phyloP scores from a whole-genome alignment of 805 yeast species.

The Pichia kluyveri region DNA sequence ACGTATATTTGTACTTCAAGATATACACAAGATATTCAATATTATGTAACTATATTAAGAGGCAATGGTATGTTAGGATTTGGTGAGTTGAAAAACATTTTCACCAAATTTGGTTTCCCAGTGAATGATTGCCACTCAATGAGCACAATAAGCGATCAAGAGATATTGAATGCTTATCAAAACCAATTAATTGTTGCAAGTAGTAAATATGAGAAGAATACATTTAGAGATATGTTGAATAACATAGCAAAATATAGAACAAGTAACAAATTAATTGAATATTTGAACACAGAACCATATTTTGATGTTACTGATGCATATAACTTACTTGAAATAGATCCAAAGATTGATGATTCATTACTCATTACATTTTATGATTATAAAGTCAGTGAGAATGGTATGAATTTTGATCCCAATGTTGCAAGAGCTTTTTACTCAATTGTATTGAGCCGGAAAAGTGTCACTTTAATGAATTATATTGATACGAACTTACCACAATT shows the following conservation, averaged over 20 bases:
- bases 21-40: conserved; percentile 30
- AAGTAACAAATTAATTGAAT: conserved; percentile 28
- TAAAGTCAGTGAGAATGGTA: conserved; percentile 41
- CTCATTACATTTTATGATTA: conserved; percentile 67
- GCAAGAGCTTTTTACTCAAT: conserved; percentile 55
- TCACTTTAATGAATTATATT: conserved; percentile 46
- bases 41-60: conserved; percentile 34
- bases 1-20: conserved; percentile 40
- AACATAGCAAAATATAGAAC: conserved; percentile 31
- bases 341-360: conserved; percentile 56
- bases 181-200: conserved; percentile 16
- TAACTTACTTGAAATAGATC: conserved; percentile 38
- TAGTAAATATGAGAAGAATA: conserved; percentile 17
- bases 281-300: conserved; percentile 39
- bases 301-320: conserved; percentile 42
- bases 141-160: conserved; percentile 17
- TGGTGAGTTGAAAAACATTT: conserved; percentile 29
- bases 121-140: conserved; percentile 16
- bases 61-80: conserved; percentile 47
- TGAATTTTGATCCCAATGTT: conserved; percentile 31
- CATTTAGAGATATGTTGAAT: conserved; percentile 31
- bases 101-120: conserved; percentile 21
- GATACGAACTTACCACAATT: conserved; percentile 33
- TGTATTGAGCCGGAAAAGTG: conserved; percentile 49
- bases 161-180: conserved; percentile 21